Evolutionary conservation across 306 rosid species (phyloP), one percentile per base, ranked within the genome.

Genomic region (Cucurbita argyrosperma): DNA sequence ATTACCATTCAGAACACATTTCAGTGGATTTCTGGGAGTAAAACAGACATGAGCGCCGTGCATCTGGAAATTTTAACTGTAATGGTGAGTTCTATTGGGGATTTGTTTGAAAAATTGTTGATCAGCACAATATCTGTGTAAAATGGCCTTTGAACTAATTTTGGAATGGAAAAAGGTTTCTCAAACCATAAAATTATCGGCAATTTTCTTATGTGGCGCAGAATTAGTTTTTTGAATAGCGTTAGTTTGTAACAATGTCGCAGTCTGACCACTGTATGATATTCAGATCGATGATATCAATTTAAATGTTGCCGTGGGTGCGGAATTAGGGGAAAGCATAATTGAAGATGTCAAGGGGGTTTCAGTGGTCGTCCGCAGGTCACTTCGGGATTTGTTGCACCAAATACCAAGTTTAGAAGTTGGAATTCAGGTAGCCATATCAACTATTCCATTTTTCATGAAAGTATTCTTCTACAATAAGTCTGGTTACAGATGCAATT

Each of bases 271-370:
- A 81, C 45, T 45, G 56, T 78, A 69, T 74, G 63, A 67, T 70
- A 35, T 84, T 79, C 80, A 94, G 99, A 88, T 94, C 40, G 96
- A 94, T 76, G 95, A 94, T 72, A 89, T 94, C 81, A 88, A 94
- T 81, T 78, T 94, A 87, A 94, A 91, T 84, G 96, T 94, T 78
- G 99, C 96, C 71, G 84, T 85, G 65, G 93, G 96, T 74, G 57
- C 81, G 42, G 86, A 91, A 75, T 72, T 89, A 56, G 96, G 99
- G 5, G 97, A 90, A 81, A 94, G 95, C 83, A 94, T 90, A 76
- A 81, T 94, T 87, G 90, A 91, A 79, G 97, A 84, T 68, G 99
- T 94, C 82, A 88, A 86, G 81, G 99, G 97, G 51, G 80, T 91
- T 64, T 91, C 97, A 6, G 87, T 94, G 79, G 79, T 87, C 79